Conservation (phyloP, 768 basidiomycete genomes). For the Serendipita indica region DNA sequence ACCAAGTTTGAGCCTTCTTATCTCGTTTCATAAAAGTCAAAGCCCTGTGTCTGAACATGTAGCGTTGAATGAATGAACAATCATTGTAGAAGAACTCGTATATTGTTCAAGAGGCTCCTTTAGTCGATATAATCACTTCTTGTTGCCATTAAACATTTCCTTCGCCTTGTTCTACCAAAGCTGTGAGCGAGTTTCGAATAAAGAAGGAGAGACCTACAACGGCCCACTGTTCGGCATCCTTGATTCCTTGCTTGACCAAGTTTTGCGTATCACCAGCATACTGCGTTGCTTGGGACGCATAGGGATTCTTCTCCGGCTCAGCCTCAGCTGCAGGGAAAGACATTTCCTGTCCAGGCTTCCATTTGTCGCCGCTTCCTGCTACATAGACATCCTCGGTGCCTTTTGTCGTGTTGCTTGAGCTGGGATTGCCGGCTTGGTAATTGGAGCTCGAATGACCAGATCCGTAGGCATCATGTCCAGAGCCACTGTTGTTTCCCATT, state of each 20-base stretch:
- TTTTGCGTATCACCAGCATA: neutral
- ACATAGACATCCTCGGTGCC: too few relatives aligned
- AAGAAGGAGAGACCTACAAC: neutral
- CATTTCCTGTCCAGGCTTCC: slow-evolving; percentile 5
- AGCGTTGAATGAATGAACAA: neutral
- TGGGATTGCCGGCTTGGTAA: neutral
- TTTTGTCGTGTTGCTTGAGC: neutral
- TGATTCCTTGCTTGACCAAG: neutral
- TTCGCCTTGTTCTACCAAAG: neutral
- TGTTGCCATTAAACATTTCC: neutral
- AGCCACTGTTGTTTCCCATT: neutral
- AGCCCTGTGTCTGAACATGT: neutral
- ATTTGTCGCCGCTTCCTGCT: neutral
- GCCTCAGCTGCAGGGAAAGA: neutral
- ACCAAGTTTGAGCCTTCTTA: neutral
- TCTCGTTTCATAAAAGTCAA: neutral
- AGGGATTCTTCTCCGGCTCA: slow-evolving; percentile 2
- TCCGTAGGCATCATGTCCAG: neutral
- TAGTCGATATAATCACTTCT: neutral
- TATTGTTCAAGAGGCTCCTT: neutral
- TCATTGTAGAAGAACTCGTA: neutral
- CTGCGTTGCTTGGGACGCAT: neutral
- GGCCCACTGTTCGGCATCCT: neutral
- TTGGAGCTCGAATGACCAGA: neutral
- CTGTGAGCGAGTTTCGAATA: too few relatives aligned